Evolutionary conservation across 2,329 filamentous ascomycete genomes (phyloP), one percentile per base, ranked within the genome.

Genomic region (Lizonia empirigonia): DNA sequence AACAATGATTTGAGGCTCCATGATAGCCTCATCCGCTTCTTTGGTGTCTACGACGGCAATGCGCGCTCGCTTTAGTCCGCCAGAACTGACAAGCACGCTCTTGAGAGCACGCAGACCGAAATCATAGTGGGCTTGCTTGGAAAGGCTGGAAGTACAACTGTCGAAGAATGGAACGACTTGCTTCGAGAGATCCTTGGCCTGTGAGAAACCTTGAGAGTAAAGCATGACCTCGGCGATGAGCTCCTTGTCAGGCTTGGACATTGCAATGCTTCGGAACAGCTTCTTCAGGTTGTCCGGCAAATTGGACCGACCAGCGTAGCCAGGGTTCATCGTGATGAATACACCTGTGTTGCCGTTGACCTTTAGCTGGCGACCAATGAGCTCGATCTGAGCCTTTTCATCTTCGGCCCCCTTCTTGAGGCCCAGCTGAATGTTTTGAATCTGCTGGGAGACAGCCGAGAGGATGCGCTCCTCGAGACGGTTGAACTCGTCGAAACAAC

Each of bases 271-370:
- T 71, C 95, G 88, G 85, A 99, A 99, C 32, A 99, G 81, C 77
- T 99, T 99, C 85, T 99, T 99, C 78, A 99, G 76, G 73, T 99
- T 99, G 77, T 99, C 94, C 2, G 94, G 94, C 68, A 99, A 78
- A 76, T 99, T 99, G 40, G 94, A 99, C 75, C 94, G 90, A 50
- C 94, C 94, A 44, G 94, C 94, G 76, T 99, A 99, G 44, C 94
- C 94, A 73, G 94, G 94, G 74, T 99, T 99, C 95, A 99, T 99
- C 30, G 94, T 99, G 73, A 99, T 99, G 79, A 99, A 99, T 71
- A 99, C 94, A 64, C 94, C 94, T 41, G 95, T 97, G 71, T 97
- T 96, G 55, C 83, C 82, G 67, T 96, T 95, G 61, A 99, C 94
- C 57, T 82, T 85, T 38, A 99, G 82, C 63, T 95, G 91, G 47